A percentile compares a stretch with the other conserved stretches of the same genome.
These are phyloP conservation scores for Carex arenaria DNA, from an alignment of 202 grass and related monocot genomes.

Conservation along the genomic window DNA sequence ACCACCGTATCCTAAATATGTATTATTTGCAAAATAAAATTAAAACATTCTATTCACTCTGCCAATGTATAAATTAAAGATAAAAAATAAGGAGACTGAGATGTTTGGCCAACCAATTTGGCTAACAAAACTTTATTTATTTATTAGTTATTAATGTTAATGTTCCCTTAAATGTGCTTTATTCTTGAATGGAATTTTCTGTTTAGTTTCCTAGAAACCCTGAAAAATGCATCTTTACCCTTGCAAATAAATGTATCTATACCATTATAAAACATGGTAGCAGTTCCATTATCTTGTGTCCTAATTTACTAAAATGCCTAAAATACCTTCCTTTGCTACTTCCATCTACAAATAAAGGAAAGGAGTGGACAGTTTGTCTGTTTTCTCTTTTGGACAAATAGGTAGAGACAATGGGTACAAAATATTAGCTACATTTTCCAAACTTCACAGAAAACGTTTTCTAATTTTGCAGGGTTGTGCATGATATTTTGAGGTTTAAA, in stretches of 20 bases:
- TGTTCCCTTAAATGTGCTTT: too few species aligned
- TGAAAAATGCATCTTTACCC: not conserved
- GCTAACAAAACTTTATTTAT: not conserved
- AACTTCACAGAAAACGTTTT: not conserved
- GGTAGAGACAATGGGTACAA: not conserved
- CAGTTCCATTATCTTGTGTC: not conserved
- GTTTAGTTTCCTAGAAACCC: not conserved
- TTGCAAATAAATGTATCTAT: not conserved
- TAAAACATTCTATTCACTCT: not conserved
- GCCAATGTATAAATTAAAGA: not conserved
- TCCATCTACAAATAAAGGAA: not conserved
- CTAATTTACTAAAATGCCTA: not conserved
- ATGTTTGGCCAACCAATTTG: not conserved
- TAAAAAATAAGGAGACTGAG: not conserved
- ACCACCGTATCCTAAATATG: slow-evolving; percentile 60
- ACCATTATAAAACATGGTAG: not conserved
- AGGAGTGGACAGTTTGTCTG: not conserved
- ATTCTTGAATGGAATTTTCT: not conserved
- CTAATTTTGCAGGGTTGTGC: not conserved
- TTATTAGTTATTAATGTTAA: not conserved
- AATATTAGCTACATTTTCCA: not conserved
- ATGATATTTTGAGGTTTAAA: not conserved
- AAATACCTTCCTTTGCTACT: slow-evolving; percentile 1
- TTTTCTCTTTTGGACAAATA: not conserved
- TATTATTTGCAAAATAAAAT: not conserved